A percentile compares a stretch with the other conserved stretches of the same genome.
These are phyloP conservation scores for Porpolomopsis calyptriformis DNA, from an alignment of 768 basidiomycete genomes.

Conservation along the genomic window DNA sequence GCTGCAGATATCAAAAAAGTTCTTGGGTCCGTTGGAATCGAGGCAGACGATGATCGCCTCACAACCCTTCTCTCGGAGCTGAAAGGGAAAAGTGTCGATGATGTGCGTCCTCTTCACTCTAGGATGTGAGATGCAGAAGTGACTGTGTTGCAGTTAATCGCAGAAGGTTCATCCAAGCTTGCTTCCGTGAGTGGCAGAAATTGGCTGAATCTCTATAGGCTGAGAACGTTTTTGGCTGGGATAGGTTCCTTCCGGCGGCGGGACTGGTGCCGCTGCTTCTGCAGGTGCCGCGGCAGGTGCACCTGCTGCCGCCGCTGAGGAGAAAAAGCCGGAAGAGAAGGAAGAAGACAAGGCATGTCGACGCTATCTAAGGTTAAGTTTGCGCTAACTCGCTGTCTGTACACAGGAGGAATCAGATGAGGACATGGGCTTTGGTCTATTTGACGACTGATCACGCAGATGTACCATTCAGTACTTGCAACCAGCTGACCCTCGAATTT, in stretches of 20 bases:
- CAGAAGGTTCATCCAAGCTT: slow-evolving; percentile 86
- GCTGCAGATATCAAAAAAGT: slow-evolving; percentile 83
- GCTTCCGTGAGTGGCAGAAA: slow-evolving; percentile 54
- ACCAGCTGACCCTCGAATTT: too few species aligned
- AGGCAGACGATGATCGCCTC: slow-evolving; percentile 75
- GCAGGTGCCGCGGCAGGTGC: slow-evolving; percentile 42
- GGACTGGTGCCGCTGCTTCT: slow-evolving; percentile 46
- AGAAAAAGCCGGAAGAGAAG: slow-evolving; percentile 76
- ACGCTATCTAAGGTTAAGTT: too few species aligned
- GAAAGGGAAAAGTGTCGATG: slow-evolving; percentile 77
- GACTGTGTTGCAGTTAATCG: slow-evolving; percentile 49
- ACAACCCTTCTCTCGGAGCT: slow-evolving; percentile 82
- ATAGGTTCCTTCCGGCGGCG: slow-evolving; percentile 89
- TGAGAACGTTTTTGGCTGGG: too few species aligned
- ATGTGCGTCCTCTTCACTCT: slow-evolving; percentile 34
- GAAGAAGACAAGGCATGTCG: slow-evolving; percentile 87
- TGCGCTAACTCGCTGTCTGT: too few species aligned
- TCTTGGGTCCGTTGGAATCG: slow-evolving; percentile 77
- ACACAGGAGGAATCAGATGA: slow-evolving; percentile 96
- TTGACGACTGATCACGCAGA: slow-evolving; percentile 53
- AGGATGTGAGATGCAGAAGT: not conserved
- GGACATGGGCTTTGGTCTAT: slow-evolving; percentile 98
- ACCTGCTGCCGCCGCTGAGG: slow-evolving; percentile 50
- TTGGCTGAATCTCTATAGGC: slow-evolving; percentile 4
- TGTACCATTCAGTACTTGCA: not conserved